Evolutionary conservation across 2,329 filamentous ascomycete species (phyloP), one percentile per base, ranked within the genome.

Genomic region (Diaporthe eres): DNA sequence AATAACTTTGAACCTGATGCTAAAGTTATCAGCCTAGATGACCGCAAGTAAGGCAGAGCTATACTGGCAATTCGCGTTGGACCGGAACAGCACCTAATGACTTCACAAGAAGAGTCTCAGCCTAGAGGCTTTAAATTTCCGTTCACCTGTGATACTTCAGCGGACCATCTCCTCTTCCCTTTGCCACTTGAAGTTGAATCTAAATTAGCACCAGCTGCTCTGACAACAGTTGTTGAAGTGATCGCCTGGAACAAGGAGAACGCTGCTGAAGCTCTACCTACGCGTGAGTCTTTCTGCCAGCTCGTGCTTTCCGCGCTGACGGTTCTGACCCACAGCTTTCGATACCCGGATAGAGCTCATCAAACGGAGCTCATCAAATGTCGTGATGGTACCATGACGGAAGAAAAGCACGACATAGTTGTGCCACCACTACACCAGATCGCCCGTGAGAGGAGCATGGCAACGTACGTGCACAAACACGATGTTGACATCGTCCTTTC

Each of bases 161-260:
- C 19, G 22, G 5, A 22, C 3, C 12, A 51, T 22, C 12, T 9
- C 19, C 3, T 37, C 12, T n/a, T 17, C 19, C 25, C 12, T 25
- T 19, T 12, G 3, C 15, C 4, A 10, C 37, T 51, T n/a, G 1
- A 15, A 39, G 28, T 22, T 65, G 22, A 15, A 19, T 25, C 5
- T 7, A 25, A 2, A 67, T n/a, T 15, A 17, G 47, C 28, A 53
- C 7, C 22, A 37, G 7, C 25, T 3, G 7, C 28, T 19, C 63
- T 53, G 63, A 68, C 28, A 25, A 7, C 6, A 17, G 22, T 7
- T n/a, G 22, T n/a, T 8, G 31, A n/a, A 67, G 63, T 81, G n/a
- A 67, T 81, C 37, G 74, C 75, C 39, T 81, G 78, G 77, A 81
- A 80, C n/a, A 65, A 78, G 19, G 76, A 78, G 22, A 71, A 81